A percentile compares a stretch with the other conserved stretches of the same genome.
Evolutionary conservation across 1,284 basidiomycete genomes (phyloP).

Genomic region (Athelia psychrophila): DNA sequence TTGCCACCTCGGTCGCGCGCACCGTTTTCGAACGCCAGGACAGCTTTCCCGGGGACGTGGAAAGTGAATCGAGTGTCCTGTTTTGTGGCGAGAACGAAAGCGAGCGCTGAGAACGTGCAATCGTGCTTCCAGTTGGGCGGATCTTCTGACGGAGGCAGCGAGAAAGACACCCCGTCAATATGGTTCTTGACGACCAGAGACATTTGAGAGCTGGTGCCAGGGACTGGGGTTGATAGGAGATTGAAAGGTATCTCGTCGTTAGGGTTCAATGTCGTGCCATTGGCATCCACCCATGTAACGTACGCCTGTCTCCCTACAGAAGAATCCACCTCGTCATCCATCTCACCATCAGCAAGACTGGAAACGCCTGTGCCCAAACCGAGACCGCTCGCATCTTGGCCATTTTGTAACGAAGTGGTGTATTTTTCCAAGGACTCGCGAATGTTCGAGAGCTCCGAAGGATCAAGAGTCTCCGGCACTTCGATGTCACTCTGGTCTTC

Average conservation of each 20-base stretch:
- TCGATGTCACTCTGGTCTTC: conserved; percentile 50
- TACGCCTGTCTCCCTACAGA: conserved; percentile 59
- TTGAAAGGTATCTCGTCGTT: conserved; percentile 41
- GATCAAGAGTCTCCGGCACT: conserved; percentile 88
- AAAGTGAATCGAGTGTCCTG: conserved; percentile 82
- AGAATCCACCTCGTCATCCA: conserved; percentile 81
- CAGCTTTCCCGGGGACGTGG: conserved; percentile 54
- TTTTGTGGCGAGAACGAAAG: conserved; percentile 95
- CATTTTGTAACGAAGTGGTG: conserved; percentile 56
- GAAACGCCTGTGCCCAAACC: conserved; percentile 68
- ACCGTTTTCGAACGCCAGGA: conserved; percentile 83
- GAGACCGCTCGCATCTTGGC: conserved; percentile 51
- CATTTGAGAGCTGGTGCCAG: conserved; percentile 34
- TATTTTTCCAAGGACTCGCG: conserved; percentile 85
- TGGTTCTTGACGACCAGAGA: conserved; percentile 75
- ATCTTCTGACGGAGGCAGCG: conserved; percentile 30
- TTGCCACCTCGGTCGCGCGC: conserved; percentile 66
- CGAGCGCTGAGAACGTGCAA: conserved; percentile 82
- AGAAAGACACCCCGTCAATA: conserved; percentile 80
- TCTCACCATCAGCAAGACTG: conserved; percentile 76
- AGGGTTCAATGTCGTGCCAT: conserved; percentile 40
- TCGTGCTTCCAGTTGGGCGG: conserved; percentile 67
- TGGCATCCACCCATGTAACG: conserved; percentile 60
- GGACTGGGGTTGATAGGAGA: conserved; percentile 62
- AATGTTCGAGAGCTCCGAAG: conserved; percentile 76